These are phyloP conservation scores for Fusarium citri DNA, from an alignment of 2,329 filamentous ascomycete genomes.

Conservation along the genomic window DNA sequence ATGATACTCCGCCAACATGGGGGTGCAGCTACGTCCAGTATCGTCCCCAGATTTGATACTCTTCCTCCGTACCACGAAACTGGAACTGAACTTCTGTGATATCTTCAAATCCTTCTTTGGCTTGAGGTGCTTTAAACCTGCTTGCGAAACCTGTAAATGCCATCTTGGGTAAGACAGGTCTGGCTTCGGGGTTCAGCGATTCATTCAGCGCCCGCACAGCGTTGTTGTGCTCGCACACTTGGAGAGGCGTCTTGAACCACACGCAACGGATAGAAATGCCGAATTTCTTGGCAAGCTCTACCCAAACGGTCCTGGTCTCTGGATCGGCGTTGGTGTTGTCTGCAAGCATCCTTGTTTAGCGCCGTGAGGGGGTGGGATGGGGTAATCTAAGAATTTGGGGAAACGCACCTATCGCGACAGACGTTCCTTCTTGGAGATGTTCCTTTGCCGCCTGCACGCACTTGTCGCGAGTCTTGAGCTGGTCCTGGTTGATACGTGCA, in stretches of 20 bases:
- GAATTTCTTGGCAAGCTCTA: slow-evolving; percentile 76
- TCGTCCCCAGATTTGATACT: slow-evolving; percentile 77
- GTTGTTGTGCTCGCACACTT: slow-evolving; percentile 87
- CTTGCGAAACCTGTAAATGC: slow-evolving; percentile 83
- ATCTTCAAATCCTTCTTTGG: slow-evolving; percentile 86
- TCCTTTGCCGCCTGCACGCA: slow-evolving; percentile 79
- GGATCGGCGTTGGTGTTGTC: slow-evolving; percentile 96
- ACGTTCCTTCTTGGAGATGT: slow-evolving; percentile 70
- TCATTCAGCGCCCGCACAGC: slow-evolving; percentile 78
- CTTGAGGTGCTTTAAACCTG: slow-evolving; percentile 77
- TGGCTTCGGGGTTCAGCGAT: slow-evolving; percentile 84
- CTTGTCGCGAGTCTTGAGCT: slow-evolving; percentile 77
- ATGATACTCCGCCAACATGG: slow-evolving; percentile 24
- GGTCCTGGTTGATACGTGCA: slow-evolving; percentile 89
- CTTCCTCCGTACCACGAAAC: slow-evolving; percentile 76
- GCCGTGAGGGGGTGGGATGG: slow-evolving; percentile 31
- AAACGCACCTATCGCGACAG: slow-evolving; percentile 80
- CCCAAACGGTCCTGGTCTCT: slow-evolving; percentile 82
- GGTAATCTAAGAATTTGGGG: slow-evolving; percentile 19
- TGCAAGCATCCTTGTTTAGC: slow-evolving; percentile 52
- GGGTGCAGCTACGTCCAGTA: slow-evolving; percentile 74
- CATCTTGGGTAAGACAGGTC: slow-evolving; percentile 77
- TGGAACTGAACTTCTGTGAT: slow-evolving; percentile 80
- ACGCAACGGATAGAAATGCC: slow-evolving; percentile 85
- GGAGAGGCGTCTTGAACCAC: slow-evolving; percentile 79